Evolutionary conservation across 495 filamentous ascomycete genomes (phyloP), one percentile per base, ranked within the genome.

Genomic region (Trichoderma reesei): DNA sequence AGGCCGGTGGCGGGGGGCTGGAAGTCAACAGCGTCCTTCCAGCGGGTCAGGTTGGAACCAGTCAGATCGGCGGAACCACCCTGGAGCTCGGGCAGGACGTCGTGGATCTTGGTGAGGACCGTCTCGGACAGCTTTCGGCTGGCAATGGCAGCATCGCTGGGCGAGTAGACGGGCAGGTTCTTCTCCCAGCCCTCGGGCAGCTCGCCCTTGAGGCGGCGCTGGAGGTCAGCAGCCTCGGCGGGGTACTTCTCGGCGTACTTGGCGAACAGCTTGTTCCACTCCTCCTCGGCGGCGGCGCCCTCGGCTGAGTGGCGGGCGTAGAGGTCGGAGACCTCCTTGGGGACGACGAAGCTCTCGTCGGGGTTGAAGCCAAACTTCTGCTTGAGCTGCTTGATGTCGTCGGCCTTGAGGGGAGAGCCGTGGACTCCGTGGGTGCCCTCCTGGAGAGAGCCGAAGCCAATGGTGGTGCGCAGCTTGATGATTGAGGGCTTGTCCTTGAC

Each of bases 141-240:
- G 60, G 94, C 94, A 66, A 92, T 76, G 59, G 94, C 91, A 56
- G 89, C 64, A 72, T 99, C 94, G 46, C 82, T 82, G 38, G 93
- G 85, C 72, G 93, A 96, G 83, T 98, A 98, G 67, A 85, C 85
- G 68, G 94, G 94, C 59, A 99, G 86, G 74, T 79, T 81, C 82
- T 94, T 95, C 84, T 98, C 89, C 94, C 94, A 99, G 69, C 94
- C 94, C 75, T 96, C 90, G 63, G 93, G 92, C 42, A 99, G 91
- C 70, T 90, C 85, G 65, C 90, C 88, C 66, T 82, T 81, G 61
- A 92, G 80, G 76, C 95, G 89, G 67, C 95, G 89, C 74, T 78
- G 75, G 62, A 99, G 84, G 73, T 98, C 94, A 64, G 79, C 87
- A 71, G 83, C 81, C 75, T 92, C 88, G 13, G 83, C 78, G 76